Evolutionary conservation across 345 rosid genomes (phyloP), one percentile per base, ranked within the genome.

Genomic region (Bretschneidera sinensis): DNA sequence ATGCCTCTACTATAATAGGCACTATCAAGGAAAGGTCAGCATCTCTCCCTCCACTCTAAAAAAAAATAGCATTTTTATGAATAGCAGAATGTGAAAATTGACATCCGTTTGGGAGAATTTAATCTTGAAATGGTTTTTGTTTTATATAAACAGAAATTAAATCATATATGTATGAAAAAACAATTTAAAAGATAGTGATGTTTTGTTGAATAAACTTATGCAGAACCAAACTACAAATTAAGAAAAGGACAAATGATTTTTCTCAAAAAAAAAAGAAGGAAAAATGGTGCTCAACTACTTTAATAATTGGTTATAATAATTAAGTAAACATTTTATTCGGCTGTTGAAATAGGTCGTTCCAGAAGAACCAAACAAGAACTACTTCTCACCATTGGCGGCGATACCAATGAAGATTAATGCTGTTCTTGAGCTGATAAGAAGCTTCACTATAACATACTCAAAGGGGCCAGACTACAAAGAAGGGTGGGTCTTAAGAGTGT

Each of bases 321-420:
- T 39, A 39, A n/a, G n/a, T 39, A 17, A 39, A 2, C 6, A 19
- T 16, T 39, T 58, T 24, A 23, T 15, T 49, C 5, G n/a, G n/a
- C 22, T 6, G 1, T 28, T 55, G 33, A 54, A 34, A 47, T 74
- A 85, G 90, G 71, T 81, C 28, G 67, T 85, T 33, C 24, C 48
- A 1, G 90, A 85, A 6, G 78, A 76, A 28, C 81, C 84, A 15
- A 76, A 73, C 59, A 82, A 78, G 71, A 81, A 84, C 63, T 81
- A 76, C 56, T 82, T 80, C 70, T 74, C 88, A 0, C 70, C 70
- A 21, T 0, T 67, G 5, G 55, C 56, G 24, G 55, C 33, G 6
- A 51, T 66, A 43, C 59, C 57, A 8, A 77, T 76, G 78, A 75
- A 63, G 49, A 39, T 17, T 39, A 74, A 65, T 59, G 82, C 81